A percentile compares a stretch with the other conserved stretches of the same genome.
Evolutionary conservation across 2,329 filamentous ascomycete species (phyloP).

Genomic region (Aspergillus ustus): DNA sequence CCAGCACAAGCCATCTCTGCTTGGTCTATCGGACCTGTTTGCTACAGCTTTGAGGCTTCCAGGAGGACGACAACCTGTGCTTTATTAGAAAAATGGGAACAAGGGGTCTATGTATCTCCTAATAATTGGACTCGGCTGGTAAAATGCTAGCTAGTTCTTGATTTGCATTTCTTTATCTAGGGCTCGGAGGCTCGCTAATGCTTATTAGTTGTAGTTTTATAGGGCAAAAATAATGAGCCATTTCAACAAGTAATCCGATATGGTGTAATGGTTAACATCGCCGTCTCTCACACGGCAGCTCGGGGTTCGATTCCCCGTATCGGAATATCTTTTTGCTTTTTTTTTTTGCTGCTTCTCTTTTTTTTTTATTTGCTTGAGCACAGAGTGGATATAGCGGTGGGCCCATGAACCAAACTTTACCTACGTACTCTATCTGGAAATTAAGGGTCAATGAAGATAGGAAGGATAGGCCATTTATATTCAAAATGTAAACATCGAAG

Average conservation of each 20-base stretch:
- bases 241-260: conserved; percentile 19
- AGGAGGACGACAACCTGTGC: no score
- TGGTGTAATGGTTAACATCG: conserved; percentile 32
- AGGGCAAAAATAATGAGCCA: rapidly evolving
- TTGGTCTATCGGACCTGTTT: no score
- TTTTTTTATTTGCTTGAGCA: neutral
- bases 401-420: no score
- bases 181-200: neutral
- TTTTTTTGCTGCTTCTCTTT: neutral
- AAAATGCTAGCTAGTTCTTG: neutral
- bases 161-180: neutral
- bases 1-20: no score
- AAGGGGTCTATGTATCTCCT: no score
- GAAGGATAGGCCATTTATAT: neutral
- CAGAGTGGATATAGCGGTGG: neutral
- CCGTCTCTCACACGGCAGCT: conserved; percentile 35
- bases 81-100: no score
- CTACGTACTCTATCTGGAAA: no score
- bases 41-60: no score
- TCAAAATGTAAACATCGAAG: neutral
- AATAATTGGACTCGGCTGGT: no score
- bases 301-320: conserved; percentile 34
- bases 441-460: neutral
- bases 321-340: conserved; percentile 20
- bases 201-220: neutral